Evolutionary conservation across 257 asterid genomes (phyloP).

Genomic region (Handroanthus guayacan): DNA sequence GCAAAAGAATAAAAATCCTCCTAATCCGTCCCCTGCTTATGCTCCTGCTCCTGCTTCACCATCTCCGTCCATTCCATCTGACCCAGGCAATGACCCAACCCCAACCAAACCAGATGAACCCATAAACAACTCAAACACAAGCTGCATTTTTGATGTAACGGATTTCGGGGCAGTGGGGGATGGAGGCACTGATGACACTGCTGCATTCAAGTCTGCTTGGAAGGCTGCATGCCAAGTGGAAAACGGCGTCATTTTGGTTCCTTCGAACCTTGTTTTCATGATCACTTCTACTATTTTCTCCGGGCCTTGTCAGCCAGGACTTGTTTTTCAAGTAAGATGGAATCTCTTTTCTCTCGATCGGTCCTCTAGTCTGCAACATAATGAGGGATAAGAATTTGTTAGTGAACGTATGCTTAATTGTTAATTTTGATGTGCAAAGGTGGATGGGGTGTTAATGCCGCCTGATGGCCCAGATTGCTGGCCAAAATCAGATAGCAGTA

Average conservation of each 20-base stretch:
- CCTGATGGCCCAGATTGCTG: slow-evolving; percentile 96
- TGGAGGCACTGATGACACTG: slow-evolving; percentile 79
- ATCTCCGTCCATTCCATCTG: slow-evolving; percentile 46
- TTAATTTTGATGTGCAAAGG: slow-evolving; percentile 42
- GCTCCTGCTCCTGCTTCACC: slow-evolving; percentile 41
- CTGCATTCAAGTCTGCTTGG: slow-evolving; percentile 87
- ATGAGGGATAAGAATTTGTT: background rate
- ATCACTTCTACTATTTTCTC: slow-evolving; percentile 89
- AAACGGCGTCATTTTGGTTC: slow-evolving; percentile 66
- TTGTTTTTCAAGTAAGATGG: slow-evolving; percentile 70
- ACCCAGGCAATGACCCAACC: slow-evolving; percentile 46
- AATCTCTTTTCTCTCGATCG: background rate
- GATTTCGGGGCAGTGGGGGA: slow-evolving; percentile 84
- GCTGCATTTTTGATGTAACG: slow-evolving; percentile 70
- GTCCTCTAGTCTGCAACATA: background rate
- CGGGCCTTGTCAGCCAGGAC: slow-evolving; percentile 90
- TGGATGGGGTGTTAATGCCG: slow-evolving; percentile 87
- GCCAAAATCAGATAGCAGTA: slow-evolving; percentile 80
- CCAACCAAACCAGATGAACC: slow-evolving; percentile 29
- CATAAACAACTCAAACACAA: slow-evolving; percentile 30
- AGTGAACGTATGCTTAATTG: background rate
- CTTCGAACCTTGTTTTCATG: slow-evolving; percentile 53
- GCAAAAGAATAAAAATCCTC: slow-evolving; percentile 35
- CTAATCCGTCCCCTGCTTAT: slow-evolving; percentile 35
- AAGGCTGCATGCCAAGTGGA: slow-evolving; percentile 84